Base-by-base conservation (phyloP, 2,329 filamentous ascomycete species). In the Lasiodiplodia theobromae region DNA sequence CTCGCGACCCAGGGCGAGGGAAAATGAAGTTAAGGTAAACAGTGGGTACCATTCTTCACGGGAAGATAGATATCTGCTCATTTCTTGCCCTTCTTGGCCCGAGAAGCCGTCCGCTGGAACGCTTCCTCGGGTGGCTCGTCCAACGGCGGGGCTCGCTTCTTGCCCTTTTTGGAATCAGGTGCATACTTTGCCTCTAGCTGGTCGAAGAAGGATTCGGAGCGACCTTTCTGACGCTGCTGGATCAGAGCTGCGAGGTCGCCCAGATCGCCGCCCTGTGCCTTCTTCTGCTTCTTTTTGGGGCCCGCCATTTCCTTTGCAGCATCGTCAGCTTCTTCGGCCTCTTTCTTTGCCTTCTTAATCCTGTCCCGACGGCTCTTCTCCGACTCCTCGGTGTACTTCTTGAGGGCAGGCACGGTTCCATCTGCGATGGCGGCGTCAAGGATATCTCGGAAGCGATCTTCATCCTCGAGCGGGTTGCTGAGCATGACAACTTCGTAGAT, bases 401-500 rank as follows among this genome's bases (percentile, higher is more conserved):
- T 82, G 77, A 89, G 94, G 0, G 83, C 82, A 53, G 89, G 80
- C 0, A 96, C 90, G 47, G 92, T 88, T 1, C 88, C 88, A 4
- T 82, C 85, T 44, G 85, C 83, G 74, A 99, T 96, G 3, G 94
- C 96, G 44, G 88, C 85, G 75, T 97, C 88, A 67, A 99, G 93
- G 54, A 97, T 92, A 18, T 76, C 80, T 16, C 93, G 87, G 81
- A 97, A 97, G 10, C 96, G 86, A 67, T 91, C 90, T 73, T 99
- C 96, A 73, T 99, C 96, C 66, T 91, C 89, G 2, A 93, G 77
- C 11, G 94, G 89, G 75, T 95, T 87, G 73, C 93, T 96, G 54
- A 97, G 85, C 89, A 99, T 97, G 51, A 99, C 91, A 0, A 84
- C 83, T 76, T 94, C 88, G 79, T 96, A 98, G 0, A 99, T 82